Base-by-base conservation (phyloP, 176 grass and related monocot genomes). In the Bolboschoenus planiculmis region DNA sequence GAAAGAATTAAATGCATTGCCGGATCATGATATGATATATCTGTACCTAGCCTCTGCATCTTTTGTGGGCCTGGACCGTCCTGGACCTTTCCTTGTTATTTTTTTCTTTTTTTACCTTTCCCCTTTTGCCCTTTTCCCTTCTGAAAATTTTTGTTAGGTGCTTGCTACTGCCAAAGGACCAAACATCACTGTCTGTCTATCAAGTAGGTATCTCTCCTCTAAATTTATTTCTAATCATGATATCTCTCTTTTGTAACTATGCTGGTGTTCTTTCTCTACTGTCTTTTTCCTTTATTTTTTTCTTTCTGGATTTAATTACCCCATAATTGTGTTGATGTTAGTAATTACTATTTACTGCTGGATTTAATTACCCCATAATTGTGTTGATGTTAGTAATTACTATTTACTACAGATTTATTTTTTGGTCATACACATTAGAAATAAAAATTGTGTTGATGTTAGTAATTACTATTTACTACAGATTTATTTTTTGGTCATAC, bases 1-100 rank as follows among this genome's bases (percentile, higher is more conserved):
- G 80, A 16, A 46, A 20, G 58, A 14, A 82, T 82, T 82, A 48
- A 82, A 82, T 82, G 80, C 80, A 1, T 82, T 82, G 80, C 80
- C 72, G 72, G 72, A 77, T 77, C 72, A 53, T 77, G 42, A 77
- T 77, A 29, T 60, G 23, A 7, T 57, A 1, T 23, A 23, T 29
- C 24, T 75, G 40, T 77, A 33, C 46, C 80, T 80, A 44, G 50
- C 27, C 37, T 7, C 50, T 80, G 78, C 78, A 61, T 61, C 33
- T 56, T 53, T 58, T 60, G 78, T 80, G 78, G 78, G 54, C 55
- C 78, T 80, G 29, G 18, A 18, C 78, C 21, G 18, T 70, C 30
- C 30, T 31, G 1, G 20, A 16, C n/a, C 26, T 36, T 53, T 39
- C 44, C 15, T 10, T 48, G 8, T 48, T 14, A 3, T 48, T 48